These are phyloP conservation scores for Heterobasidion occidentale DNA, from an alignment of 1,284 basidiomycete species.

Conservation along the genomic window DNA sequence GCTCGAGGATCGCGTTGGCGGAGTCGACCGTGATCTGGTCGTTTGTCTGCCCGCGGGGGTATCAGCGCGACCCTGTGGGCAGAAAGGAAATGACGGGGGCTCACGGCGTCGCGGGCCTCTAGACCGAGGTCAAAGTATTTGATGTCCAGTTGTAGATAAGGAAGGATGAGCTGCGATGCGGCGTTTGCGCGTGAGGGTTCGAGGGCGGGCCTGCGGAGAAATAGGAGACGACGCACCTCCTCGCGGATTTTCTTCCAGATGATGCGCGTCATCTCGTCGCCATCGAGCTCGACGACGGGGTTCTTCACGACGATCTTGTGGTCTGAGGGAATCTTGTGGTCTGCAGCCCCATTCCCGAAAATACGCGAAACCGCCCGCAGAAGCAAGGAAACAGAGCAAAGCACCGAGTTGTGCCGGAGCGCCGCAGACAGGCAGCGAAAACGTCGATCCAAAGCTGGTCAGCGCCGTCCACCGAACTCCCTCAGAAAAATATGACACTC, in stretches of 20 bases:
- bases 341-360: background rate
- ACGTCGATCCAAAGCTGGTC: background rate
- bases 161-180: slow-evolving; percentile 74
- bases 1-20: slow-evolving; percentile 85
- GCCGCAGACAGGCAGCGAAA: background rate
- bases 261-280: slow-evolving; percentile 96
- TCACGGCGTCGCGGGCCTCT: slow-evolving; percentile 81
- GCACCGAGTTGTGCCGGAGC: background rate
- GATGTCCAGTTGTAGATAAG: slow-evolving; percentile 92
- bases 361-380: background rate
- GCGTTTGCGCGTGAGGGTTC: background rate
- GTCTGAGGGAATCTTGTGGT: slow-evolving; percentile 13
- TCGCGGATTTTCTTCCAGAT: slow-evolving; percentile 99
- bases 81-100: slow-evolving; percentile 14
- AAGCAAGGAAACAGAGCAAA: background rate
- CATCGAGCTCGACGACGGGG: slow-evolving; percentile 94
- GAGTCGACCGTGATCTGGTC: slow-evolving; percentile 93
- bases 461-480: background rate
- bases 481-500: slow-evolving; percentile 12
- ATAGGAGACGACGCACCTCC: slow-evolving; percentile 45
- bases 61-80: slow-evolving; percentile 2
- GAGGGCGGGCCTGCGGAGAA: too few species aligned
- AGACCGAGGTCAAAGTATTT: slow-evolving; percentile 98
- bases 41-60: slow-evolving; percentile 56
- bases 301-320: slow-evolving; percentile 80